Evolutionary conservation across 2,329 filamentous ascomycete species (phyloP).

Genomic region (Daldinia sp.): DNA sequence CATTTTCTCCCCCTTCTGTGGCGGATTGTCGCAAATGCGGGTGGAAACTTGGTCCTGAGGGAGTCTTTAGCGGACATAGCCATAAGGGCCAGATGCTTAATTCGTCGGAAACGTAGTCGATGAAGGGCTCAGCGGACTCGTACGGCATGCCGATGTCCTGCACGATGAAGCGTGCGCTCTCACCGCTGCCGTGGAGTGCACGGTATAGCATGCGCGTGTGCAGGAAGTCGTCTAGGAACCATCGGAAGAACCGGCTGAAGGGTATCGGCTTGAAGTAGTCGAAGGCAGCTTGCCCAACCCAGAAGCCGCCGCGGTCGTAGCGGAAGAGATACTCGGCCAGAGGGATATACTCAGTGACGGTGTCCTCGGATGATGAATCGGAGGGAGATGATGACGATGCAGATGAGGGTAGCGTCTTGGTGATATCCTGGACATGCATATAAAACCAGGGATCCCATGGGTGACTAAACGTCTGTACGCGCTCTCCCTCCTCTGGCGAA

Average conservation of each 20-base stretch:
- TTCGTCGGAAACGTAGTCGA: constrained; percentile 61
- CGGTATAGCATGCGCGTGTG: constrained; percentile 79
- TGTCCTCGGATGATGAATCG: constrained; percentile 31
- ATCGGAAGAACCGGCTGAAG: constrained; percentile 71
- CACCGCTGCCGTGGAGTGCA: constrained; percentile 72
- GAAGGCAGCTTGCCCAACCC: constrained; percentile 73
- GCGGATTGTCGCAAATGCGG: constrained; percentile 54
- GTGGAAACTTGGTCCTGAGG: constrained; percentile 62
- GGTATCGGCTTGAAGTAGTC: constrained; percentile 71
- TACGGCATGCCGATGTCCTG: constrained; percentile 72
- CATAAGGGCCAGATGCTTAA: constrained; percentile 68
- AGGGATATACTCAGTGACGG: constrained; percentile 65
- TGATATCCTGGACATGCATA: constrained; percentile 68
- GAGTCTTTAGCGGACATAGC: constrained; percentile 64
- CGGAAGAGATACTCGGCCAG: constrained; percentile 78
- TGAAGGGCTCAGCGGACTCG: constrained; percentile 58
- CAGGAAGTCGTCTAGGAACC: constrained; percentile 75
- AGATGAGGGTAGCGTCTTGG: constrained; percentile 43
- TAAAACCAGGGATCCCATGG: constrained; percentile 80
- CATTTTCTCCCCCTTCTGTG: constrained; percentile 1
- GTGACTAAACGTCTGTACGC: constrained; percentile 53
- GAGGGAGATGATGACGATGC: constrained; percentile 31
- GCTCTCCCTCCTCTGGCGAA: constrained; percentile 47
- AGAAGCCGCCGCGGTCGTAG: constrained; percentile 79
- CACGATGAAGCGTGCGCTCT: constrained; percentile 70